Evolutionary conservation across 257 asterid species (phyloP).

Genomic region (Mentha longifolia): DNA sequence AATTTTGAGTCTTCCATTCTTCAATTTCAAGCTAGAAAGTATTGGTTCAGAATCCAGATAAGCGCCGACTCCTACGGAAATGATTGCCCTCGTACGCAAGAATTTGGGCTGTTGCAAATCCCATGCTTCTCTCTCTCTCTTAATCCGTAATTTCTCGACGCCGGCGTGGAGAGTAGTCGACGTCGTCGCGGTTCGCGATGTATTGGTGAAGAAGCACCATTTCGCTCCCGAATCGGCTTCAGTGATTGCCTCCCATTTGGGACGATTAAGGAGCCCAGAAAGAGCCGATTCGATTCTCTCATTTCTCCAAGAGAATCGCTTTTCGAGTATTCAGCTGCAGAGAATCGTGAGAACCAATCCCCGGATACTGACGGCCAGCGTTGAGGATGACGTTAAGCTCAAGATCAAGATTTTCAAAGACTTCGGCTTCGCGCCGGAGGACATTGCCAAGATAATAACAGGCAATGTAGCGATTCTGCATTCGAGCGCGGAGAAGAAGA

Average conservation of each 20-base stretch:
- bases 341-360: neutral
- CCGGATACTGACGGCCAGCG: neutral
- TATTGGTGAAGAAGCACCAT: slow-evolving; percentile 30
- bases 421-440: slow-evolving; percentile 5
- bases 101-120: neutral
- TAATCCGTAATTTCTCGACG: neutral
- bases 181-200: neutral
- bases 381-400: slow-evolving; percentile 6
- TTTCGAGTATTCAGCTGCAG: slow-evolving; percentile 1
- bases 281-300: slow-evolving; percentile 21
- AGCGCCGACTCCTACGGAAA: neutral
- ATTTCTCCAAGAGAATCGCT: slow-evolving; percentile 18
- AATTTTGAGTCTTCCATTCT: neutral
- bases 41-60: neutral
- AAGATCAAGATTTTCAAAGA: slow-evolving; percentile 15
- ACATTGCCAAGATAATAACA: neutral
- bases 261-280: neutral
- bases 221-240: slow-evolving; percentile 41
- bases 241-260: slow-evolving; percentile 27
- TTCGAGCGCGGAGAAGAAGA: neutral
- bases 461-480: neutral
- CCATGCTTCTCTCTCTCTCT: neutral
- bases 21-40: neutral
- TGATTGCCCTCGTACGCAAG: neutral
- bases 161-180: neutral